Evolutionary conservation across 1,284 basidiomycete genomes (phyloP).

Genomic region (Moniliella sp.): DNA sequence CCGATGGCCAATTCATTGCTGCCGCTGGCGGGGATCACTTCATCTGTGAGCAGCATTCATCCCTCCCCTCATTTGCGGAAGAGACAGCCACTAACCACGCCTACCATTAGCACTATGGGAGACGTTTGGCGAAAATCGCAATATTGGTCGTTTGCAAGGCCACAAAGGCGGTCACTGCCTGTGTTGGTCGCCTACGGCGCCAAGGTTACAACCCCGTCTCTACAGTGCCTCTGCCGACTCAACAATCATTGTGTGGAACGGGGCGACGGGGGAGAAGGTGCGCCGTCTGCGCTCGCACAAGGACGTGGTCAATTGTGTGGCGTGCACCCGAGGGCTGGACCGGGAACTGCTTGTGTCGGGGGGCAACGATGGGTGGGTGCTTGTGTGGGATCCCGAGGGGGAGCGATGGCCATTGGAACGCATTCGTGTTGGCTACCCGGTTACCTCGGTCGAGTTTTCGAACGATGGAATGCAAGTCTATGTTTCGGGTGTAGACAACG

Average conservation of each 20-base stretch:
- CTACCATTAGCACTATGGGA: slow-evolving; percentile 19
- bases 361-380: slow-evolving; percentile 26
- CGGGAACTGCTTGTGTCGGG: slow-evolving; percentile 16
- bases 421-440: slow-evolving; percentile 26
- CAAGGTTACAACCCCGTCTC: slow-evolving; percentile 7
- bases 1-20: slow-evolving; percentile 19
- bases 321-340: slow-evolving; percentile 11
- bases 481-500: slow-evolving; percentile 31
- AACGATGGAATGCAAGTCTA: slow-evolving; percentile 28
- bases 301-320: slow-evolving; percentile 25
- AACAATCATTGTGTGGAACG: slow-evolving; percentile 25
- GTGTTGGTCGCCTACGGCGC: slow-evolving; percentile 10
- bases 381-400: slow-evolving; percentile 25
- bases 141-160: slow-evolving; percentile 23
- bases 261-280: slow-evolving; percentile 15
- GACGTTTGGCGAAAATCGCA: slow-evolving; percentile 21
- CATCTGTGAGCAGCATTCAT: slow-evolving; percentile 14
- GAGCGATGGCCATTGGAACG: slow-evolving; percentile 15
- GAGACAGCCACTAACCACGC: too few relatives aligned
- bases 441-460: slow-evolving; percentile 28
- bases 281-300: slow-evolving; percentile 24
- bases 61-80: too few relatives aligned
- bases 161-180: slow-evolving; percentile 28
- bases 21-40: slow-evolving; percentile 21
- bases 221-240: slow-evolving; percentile 29